phyloP scores from a whole-genome alignment of 306 rosid genomes.

The Fragaria vesca region DNA sequence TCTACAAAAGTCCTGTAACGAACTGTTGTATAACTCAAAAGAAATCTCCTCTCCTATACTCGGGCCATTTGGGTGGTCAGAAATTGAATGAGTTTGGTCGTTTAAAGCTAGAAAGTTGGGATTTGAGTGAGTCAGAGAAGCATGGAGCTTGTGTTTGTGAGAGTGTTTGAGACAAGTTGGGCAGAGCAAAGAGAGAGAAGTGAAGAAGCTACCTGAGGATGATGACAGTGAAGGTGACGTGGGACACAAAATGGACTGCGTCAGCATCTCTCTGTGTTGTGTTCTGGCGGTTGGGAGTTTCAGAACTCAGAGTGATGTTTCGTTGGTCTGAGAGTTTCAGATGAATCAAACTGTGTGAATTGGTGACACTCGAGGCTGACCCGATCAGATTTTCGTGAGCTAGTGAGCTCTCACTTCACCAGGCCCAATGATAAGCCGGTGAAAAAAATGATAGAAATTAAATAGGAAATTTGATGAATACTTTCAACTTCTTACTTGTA shows the following conservation, averaged over 20 bases:
- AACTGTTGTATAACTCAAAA: slow-evolving; percentile 34
- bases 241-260: slow-evolving; percentile 26
- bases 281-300: neutral
- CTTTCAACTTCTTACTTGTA: too few species aligned
- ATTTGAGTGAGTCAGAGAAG: slow-evolving; percentile 17
- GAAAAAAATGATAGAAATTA: too few species aligned
- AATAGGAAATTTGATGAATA: too few species aligned
- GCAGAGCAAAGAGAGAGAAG: slow-evolving; percentile 23
- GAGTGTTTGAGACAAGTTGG: slow-evolving; percentile 17
- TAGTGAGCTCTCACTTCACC: neutral
- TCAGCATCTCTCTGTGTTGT: neutral
- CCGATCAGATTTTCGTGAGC: neutral
- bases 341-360: neutral
- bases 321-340: neutral
- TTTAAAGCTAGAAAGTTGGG: slow-evolving; percentile 15
- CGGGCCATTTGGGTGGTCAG: slow-evolving; percentile 10
- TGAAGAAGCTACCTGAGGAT: slow-evolving; percentile 22
- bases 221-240: slow-evolving; percentile 24
- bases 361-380: neutral
- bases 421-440: too few species aligned
- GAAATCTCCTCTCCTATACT: slow-evolving; percentile 46
- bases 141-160: slow-evolving; percentile 7
- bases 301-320: neutral
- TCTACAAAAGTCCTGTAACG: slow-evolving; percentile 48
- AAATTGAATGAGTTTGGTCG: slow-evolving; percentile 11